Percentiles rank a stretch among this genome's conserved stretches.
Conservation (phyloP, 2,329 filamentous ascomycete species). For the Scedosporium dehoogii region DNA sequence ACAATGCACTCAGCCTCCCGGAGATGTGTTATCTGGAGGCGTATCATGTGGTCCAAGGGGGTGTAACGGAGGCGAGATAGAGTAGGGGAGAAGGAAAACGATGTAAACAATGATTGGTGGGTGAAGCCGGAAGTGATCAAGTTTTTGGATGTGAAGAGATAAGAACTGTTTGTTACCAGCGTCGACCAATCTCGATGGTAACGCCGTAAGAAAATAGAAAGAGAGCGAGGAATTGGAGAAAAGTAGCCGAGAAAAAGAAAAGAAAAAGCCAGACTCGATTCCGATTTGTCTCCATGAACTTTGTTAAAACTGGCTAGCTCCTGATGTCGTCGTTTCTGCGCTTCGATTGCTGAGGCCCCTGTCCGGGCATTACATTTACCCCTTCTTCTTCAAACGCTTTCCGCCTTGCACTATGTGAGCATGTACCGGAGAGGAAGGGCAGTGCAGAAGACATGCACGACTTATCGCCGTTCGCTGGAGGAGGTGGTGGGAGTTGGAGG, state of each 20-base stretch:
- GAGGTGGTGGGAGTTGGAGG: background rate
- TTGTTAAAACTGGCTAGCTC: background rate
- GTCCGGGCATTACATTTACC: background rate
- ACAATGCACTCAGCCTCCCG: background rate
- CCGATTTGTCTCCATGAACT: background rate
- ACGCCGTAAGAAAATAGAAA: background rate
- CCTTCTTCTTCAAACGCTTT: background rate
- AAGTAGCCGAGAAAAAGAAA: too few relatives aligned
- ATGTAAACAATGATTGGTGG: too few relatives aligned
- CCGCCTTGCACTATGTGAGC: background rate
- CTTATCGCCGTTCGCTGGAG: background rate
- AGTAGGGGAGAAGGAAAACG: background rate
- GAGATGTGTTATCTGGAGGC: background rate
- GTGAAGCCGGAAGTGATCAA: too few relatives aligned
- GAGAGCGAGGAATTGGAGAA: background rate
- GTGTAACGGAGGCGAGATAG: background rate
- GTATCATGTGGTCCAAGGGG: background rate
- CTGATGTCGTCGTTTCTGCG: background rate
- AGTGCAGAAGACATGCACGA: background rate
- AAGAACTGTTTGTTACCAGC: background rate
- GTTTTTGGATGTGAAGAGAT: background rate
- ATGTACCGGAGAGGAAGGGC: background rate
- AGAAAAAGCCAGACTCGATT: background rate
- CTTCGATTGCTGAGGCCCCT: background rate
- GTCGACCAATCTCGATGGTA: background rate